phyloP scores from a whole-genome alignment of 768 basidiomycete genomes.

The Lactifluus subvellereus region DNA sequence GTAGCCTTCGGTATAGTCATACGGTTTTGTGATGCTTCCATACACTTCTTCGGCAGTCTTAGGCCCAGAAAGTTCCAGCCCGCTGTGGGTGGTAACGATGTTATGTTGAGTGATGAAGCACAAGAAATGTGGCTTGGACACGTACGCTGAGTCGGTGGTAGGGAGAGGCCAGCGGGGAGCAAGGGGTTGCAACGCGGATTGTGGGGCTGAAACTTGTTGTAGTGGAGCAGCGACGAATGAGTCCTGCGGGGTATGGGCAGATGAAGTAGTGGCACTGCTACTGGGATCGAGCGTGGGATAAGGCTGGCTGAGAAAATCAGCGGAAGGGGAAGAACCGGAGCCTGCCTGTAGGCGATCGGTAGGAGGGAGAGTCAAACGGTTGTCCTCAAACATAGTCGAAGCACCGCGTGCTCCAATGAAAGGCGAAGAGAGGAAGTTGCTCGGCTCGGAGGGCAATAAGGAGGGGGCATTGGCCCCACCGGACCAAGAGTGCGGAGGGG shows the following conservation, averaged over 20 bases:
- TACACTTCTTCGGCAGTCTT: constrained; percentile 42
- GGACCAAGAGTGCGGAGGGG: constrained; percentile 12
- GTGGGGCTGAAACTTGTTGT: constrained; percentile 1
- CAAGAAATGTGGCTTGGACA: background rate
- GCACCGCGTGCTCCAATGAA: background rate
- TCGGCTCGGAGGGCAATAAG: constrained; percentile 8
- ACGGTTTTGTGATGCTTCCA: constrained; percentile 64
- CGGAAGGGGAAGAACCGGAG: constrained; percentile 1
- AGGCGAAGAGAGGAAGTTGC: constrained; percentile 14
- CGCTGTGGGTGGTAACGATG: constrained; percentile 7
- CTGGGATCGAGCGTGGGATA: constrained; percentile 5
- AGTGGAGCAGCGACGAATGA: background rate
- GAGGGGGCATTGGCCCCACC: background rate
- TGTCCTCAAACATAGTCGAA: constrained; percentile 10
- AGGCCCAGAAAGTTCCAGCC: constrained; percentile 22
- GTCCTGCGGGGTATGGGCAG: constrained; percentile 6
- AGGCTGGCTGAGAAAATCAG: constrained; percentile 19
- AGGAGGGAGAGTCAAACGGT: background rate
- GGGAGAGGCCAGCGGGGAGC: constrained; percentile 23
- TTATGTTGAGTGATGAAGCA: constrained; percentile 12
- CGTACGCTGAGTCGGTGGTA: constrained; percentile 21
- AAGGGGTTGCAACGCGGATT: constrained; percentile 15
- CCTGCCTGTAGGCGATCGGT: constrained; percentile 6
- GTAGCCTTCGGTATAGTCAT: constrained; percentile 95
- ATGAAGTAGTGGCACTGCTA: constrained; percentile 4